Conservation (phyloP, 345 rosid species). For the Theobroma cacao region DNA sequence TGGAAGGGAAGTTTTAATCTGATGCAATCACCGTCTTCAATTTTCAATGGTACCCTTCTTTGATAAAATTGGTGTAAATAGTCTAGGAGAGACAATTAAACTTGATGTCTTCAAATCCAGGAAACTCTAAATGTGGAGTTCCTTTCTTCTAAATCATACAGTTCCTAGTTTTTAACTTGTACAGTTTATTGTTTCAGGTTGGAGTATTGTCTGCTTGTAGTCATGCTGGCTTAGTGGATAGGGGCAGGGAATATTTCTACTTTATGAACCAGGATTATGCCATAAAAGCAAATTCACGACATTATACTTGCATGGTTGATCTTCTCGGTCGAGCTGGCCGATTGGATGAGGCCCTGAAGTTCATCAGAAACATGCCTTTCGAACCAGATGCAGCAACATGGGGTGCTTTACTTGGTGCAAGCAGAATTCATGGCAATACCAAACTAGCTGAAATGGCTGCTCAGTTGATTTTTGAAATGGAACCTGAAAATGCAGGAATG, state of each 20-base stretch:
- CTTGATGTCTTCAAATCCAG: neutral
- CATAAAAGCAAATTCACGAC: conserved; percentile 51
- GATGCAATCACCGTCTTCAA: neutral
- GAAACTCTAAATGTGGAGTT: neutral
- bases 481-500: conserved; percentile 75
- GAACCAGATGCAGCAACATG: conserved; percentile 71
- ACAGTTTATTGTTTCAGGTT: conserved; percentile 33
- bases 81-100: neutral
- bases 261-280: conserved; percentile 53
- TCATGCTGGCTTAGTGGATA: conserved; percentile 61
- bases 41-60: neutral
- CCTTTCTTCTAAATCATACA: neutral
- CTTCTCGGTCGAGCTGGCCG: conserved; percentile 75
- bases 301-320: conserved; percentile 72
- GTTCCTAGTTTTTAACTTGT: conserved; percentile 7
- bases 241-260: conserved; percentile 50
- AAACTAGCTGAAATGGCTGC: conserved; percentile 67
- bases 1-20: neutral
- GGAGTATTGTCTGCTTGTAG: conserved; percentile 69
- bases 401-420: conserved; percentile 83
- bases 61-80: neutral
- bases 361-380: conserved; percentile 59
- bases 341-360: conserved; percentile 55
- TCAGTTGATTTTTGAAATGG: conserved; percentile 50
- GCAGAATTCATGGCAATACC: conserved; percentile 64